Base-by-base conservation (phyloP, 345 rosid species). In the Dipteronia sinensis region DNA sequence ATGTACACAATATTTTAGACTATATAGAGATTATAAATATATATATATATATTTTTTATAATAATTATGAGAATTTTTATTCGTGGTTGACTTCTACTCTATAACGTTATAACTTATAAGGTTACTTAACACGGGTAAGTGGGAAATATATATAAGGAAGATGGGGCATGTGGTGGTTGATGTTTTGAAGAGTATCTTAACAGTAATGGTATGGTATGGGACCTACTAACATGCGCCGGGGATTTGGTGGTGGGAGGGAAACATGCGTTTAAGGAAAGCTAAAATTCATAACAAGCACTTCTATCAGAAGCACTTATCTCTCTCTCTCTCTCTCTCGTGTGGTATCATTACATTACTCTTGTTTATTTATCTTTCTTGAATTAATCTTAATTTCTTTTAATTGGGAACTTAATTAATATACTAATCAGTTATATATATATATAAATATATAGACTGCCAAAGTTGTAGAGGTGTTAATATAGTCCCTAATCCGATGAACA, bases 161-260 rank as follows among this genome's bases (percentile, higher is more conserved):
- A 77, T 82, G 88, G 87, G 83, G 27, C 87, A 83, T 85, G 86
- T 85, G 91, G 88, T 83, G 79, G 90, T 83, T 88, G 83, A 78
- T 72, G 38, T 86, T 81, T 66, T 71, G 71, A 64, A 77, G 90
- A 72, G 86, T 82, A 84, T 83, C 86, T 86, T 81, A 46, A 69
- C 67, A 81, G 75, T 61, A 67, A 73, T 74, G 80, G 75, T 4
- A 69, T 74, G 82, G 67, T 2, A 34, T 69, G 82, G 86, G 81
- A 0, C 85, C 85, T 72, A 82, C 83, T 67, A 82, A 79, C 86
- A 79, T 81, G 87, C 69, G 76, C 75, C 77, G 68, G 74, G 80
- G 63, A 71, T 25, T 80, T 42, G 76, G 81, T 40, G 81, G 65
- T 79, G 40, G 79, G 56, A 82, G 69, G 71, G 56, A 69, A 68